Conservation (phyloP, 1,139 yeast species). For the Tardiomyces digboiensis region DNA sequence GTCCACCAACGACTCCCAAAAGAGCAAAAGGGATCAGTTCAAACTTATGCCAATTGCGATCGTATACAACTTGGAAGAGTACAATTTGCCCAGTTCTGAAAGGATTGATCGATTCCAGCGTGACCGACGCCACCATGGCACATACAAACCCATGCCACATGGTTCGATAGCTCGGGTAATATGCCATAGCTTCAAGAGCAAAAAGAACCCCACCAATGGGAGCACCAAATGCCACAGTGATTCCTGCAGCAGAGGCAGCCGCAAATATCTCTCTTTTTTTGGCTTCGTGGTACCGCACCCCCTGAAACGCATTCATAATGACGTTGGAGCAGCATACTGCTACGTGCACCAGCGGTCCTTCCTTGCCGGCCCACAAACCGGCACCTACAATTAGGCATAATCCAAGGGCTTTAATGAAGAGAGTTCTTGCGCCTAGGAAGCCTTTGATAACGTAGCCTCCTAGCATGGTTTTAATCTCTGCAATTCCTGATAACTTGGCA, state of each 20-base stretch:
- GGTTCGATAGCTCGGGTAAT: conserved; percentile 51
- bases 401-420: conserved; percentile 43
- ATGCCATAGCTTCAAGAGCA: conserved; percentile 62
- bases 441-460: conserved; percentile 44
- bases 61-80: conserved; percentile 55
- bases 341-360: conserved; percentile 88
- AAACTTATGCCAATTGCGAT: conserved; percentile 62
- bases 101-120: conserved; percentile 51
- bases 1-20: conserved; percentile 62
- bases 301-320: conserved; percentile 28
- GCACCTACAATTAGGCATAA: conserved; percentile 62
- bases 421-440: conserved; percentile 40
- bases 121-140: conserved; percentile 63
- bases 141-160: conserved; percentile 82
- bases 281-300: conserved; percentile 21
- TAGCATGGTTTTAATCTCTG: conserved; percentile 56
- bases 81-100: conserved; percentile 49
- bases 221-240: conserved; percentile 56
- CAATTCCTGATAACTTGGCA: conserved; percentile 57
- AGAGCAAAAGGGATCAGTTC: conserved; percentile 62
- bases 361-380: conserved; percentile 87
- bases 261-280: conserved; percentile 34
- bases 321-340: conserved; percentile 57
- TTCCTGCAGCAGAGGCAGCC: conserved; percentile 37
- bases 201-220: conserved; percentile 61